Evolutionary conservation across 345 rosid genomes (phyloP).

Genomic region (Litchi chinensis): DNA sequence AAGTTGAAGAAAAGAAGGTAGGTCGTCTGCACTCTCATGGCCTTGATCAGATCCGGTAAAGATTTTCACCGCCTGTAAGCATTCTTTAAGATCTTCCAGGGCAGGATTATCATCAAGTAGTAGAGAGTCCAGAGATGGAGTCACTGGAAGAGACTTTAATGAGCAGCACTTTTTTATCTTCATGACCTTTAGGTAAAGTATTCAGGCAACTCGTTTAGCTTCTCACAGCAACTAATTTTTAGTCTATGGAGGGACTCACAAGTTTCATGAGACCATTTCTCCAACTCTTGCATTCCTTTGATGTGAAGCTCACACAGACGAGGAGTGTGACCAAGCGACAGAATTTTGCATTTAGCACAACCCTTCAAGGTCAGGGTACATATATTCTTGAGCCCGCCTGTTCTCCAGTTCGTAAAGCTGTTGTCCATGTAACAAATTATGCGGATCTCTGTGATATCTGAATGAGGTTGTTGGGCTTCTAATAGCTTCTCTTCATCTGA

Average conservation of each 20-base stretch:
- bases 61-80: neutral
- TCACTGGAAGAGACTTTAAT: constrained; percentile 17
- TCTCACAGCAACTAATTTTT: neutral
- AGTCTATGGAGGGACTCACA: neutral
- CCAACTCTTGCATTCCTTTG: constrained; percentile 9
- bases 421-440: neutral
- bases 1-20: neutral
- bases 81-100: constrained; percentile 18
- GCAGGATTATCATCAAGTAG: constrained; percentile 19
- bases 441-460: neutral
- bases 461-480: neutral
- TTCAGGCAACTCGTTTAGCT: constrained; percentile 7
- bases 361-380: constrained; percentile 11
- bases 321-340: constrained; percentile 17
- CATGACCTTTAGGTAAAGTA: neutral
- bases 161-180: constrained; percentile 26
- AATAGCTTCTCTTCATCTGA: neutral
- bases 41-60: neutral
- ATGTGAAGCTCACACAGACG: neutral
- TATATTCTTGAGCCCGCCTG: constrained; percentile 16
- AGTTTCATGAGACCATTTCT: neutral
- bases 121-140: constrained; percentile 8
- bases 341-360: constrained; percentile 22
- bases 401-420: constrained; percentile 28
- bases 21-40: neutral